Evolutionary conservation across 2,329 filamentous ascomycete species (phyloP).

Genomic region (Talaromyces sp.): DNA sequence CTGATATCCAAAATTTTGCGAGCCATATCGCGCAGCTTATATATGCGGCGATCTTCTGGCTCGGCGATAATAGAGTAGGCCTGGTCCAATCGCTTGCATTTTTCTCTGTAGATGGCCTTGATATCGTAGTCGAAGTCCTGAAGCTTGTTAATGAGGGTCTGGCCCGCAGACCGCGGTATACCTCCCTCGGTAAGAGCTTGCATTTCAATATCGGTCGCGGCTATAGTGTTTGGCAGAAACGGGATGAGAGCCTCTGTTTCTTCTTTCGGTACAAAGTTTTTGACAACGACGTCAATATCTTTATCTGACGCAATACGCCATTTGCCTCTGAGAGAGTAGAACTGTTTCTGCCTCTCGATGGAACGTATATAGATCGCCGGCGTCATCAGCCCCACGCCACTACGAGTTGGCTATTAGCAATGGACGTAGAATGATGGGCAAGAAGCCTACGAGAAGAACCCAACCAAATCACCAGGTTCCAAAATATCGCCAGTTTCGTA

Average conservation of each 20-base stretch:
- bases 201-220: constrained; percentile 23
- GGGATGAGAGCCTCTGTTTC: constrained; percentile 45
- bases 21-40: constrained; percentile 35
- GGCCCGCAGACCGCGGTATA: constrained; percentile 34
- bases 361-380: constrained; percentile 39
- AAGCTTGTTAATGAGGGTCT: constrained; percentile 30
- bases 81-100: constrained; percentile 29
- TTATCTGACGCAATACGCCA: constrained; percentile 35
- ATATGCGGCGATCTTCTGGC: constrained; percentile 25
- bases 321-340: constrained; percentile 39
- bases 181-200: constrained; percentile 37
- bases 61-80: constrained; percentile 36
- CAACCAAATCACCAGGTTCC: constrained; percentile 38
- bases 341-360: constrained; percentile 36
- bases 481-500: constrained; percentile 26
- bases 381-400: constrained; percentile 22
- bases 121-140: constrained; percentile 28
- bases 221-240: constrained; percentile 42
- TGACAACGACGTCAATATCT: constrained; percentile 45
- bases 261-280: constrained; percentile 42
- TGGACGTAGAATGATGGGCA: background rate
- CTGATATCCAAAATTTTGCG: constrained; percentile 28
- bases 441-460: constrained; percentile 25
- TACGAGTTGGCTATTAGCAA: constrained; percentile 7
- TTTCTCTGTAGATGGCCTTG: constrained; percentile 28